A percentile compares a stretch with the other conserved stretches of the same genome.
Evolutionary conservation across 1,284 basidiomycete species (phyloP).

Genomic region (Butyriboletus appendiculatus): DNA sequence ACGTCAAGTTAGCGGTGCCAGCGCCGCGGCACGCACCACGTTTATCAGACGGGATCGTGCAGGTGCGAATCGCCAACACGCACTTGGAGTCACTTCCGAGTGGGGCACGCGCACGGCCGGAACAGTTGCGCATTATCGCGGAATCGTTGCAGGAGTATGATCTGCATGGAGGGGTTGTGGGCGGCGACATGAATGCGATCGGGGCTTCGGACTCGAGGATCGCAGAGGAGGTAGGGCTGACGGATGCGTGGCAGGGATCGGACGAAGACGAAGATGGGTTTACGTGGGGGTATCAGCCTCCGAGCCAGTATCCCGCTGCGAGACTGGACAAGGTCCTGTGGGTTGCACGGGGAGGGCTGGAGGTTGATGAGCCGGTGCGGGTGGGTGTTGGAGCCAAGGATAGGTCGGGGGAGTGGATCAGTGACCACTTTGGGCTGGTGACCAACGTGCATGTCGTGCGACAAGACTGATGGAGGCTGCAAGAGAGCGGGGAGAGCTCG

Average conservation of each 20-base stretch:
- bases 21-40: conserved; percentile 25
- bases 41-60: conserved; percentile 39
- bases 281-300: conserved; percentile 70
- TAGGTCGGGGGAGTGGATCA: conserved; percentile 49
- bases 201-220: conserved; percentile 43
- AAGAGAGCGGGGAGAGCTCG: background rate
- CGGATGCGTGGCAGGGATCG: conserved; percentile 54
- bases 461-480: conserved; percentile 14
- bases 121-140: conserved; percentile 54
- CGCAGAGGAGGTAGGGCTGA: conserved; percentile 46
- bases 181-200: conserved; percentile 73
- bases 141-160: conserved; percentile 46
- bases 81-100: conserved; percentile 62
- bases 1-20: conserved; percentile 49
- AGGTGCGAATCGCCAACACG: conserved; percentile 63
- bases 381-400: conserved; percentile 56
- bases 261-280: conserved; percentile 43
- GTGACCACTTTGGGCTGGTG: conserved; percentile 65
- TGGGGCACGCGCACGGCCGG: conserved; percentile 46
- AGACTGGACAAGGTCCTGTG: conserved; percentile 70
- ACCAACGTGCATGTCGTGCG: conserved; percentile 44
- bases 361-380: conserved; percentile 50
- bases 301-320: conserved; percentile 43
- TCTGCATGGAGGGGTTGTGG: conserved; percentile 57
- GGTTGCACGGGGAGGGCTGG: conserved; percentile 44